Evolutionary conservation across 306 rosid species (phyloP).

Genomic region (Fragaria nilgerrensis): DNA sequence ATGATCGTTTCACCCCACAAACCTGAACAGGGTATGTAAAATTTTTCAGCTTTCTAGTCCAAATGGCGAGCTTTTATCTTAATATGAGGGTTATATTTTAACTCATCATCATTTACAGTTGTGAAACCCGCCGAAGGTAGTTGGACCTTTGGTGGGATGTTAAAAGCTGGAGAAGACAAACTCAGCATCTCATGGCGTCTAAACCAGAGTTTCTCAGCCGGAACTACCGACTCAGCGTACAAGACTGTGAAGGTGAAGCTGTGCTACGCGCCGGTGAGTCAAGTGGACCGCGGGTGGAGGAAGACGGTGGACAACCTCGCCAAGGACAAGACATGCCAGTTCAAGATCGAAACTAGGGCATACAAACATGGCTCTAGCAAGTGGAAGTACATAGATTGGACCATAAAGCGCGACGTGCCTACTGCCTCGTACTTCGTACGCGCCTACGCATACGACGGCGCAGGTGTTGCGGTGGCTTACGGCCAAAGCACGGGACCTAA

Average conservation of each 20-base stretch:
- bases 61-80: background rate
- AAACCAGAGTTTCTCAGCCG: constrained; percentile 45
- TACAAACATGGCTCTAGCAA: constrained; percentile 28
- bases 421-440: constrained; percentile 72
- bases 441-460: constrained; percentile 54
- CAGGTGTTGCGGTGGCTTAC: constrained; percentile 46
- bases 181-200: constrained; percentile 52
- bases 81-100: background rate
- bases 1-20: background rate
- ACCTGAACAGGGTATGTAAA: background rate
- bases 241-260: constrained; percentile 60
- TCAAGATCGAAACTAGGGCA: constrained; percentile 38
- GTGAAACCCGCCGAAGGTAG: background rate
- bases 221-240: constrained; percentile 50
- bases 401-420: constrained; percentile 53
- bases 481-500: constrained; percentile 53
- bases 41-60: background rate
- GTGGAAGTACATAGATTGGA: constrained; percentile 33
- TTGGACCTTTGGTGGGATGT: background rate
- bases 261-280: constrained; percentile 85
- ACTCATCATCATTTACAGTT: constrained; percentile 35
- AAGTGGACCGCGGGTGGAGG: constrained; percentile 78
- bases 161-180: constrained; percentile 52
- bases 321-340: constrained; percentile 78
- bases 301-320: constrained; percentile 57